Evolutionary conservation across 192 early-diverging fungal genomes (phyloP).

Genomic region (Mortierella claussenii): DNA sequence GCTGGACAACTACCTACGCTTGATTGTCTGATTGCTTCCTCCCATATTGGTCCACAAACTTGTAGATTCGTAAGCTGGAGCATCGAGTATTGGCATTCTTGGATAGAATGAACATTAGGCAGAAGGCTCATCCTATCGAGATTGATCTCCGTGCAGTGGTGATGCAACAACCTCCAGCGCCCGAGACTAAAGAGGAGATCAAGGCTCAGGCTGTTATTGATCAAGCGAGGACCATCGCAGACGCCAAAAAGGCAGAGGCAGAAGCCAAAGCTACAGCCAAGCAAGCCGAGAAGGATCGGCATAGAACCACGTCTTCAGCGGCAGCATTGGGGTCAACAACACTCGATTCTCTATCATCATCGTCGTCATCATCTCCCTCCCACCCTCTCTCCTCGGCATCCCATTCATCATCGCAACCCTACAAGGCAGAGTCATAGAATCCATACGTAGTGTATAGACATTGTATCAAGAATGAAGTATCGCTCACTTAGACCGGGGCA

Average conservation of each 20-base stretch:
- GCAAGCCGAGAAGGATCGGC: too few relatives aligned
- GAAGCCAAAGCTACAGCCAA: too few relatives aligned
- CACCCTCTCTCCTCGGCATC: neutral
- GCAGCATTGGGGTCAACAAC: too few relatives aligned
- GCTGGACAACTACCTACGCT: too few relatives aligned
- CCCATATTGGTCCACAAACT: too few relatives aligned
- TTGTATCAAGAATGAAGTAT: neutral
- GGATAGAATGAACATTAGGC: constrained; percentile 34
- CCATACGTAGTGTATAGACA: too few relatives aligned
- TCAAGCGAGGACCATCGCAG: neutral
- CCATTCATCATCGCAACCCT: neutral
- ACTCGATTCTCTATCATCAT: too few relatives aligned
- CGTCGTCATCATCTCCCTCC: neutral
- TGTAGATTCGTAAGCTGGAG: constrained; percentile 47
- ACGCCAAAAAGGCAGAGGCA: neutral
- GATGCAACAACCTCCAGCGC: constrained; percentile 1
- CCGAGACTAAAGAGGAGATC: constrained; percentile 20
- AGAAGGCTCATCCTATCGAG: constrained; percentile 10
- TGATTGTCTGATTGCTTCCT: too few relatives aligned
- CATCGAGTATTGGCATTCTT: constrained; percentile 28
- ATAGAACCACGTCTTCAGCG: too few relatives aligned
- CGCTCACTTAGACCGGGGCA: too few relatives aligned
- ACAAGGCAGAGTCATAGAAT: neutral
- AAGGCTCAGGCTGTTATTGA: neutral
- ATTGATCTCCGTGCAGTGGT: constrained; percentile 22